These are phyloP conservation scores for Dendryphion nanum DNA, from an alignment of 2,329 filamentous ascomycete genomes.

Conservation along the genomic window DNA sequence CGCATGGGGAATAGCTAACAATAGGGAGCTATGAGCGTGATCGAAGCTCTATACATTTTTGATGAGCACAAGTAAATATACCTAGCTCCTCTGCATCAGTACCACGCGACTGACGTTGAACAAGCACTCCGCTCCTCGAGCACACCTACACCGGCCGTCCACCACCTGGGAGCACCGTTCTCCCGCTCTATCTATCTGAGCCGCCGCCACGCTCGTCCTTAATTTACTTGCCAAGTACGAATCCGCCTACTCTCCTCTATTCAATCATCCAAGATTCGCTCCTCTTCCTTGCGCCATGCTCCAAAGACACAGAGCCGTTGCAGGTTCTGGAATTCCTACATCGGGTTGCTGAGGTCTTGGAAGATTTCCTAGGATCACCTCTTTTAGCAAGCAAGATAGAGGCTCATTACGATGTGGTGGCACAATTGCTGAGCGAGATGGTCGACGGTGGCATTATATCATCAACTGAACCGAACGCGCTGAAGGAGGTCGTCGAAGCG, in stretches of 20 bases:
- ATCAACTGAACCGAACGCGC: slow-evolving; percentile 89
- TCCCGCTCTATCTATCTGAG: slow-evolving; percentile 85
- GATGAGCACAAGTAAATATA: slow-evolving; percentile 84
- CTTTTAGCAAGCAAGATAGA: slow-evolving; percentile 85
- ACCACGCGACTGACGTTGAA: slow-evolving; percentile 7
- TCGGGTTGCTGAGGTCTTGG: slow-evolving; percentile 84
- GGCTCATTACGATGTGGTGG: slow-evolving; percentile 86
- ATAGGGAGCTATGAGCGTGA: slow-evolving; percentile 57
- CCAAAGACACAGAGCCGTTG: slow-evolving; percentile 82
- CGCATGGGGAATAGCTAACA: slow-evolving; percentile 17
- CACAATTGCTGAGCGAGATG: slow-evolving; percentile 92
- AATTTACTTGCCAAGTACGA: slow-evolving; percentile 78
- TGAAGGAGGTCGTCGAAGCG: slow-evolving; percentile 88
- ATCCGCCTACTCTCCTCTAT: slow-evolving; percentile 84
- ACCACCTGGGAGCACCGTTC: slow-evolving; percentile 70
- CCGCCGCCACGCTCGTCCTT: slow-evolving; percentile 78
- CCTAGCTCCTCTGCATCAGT: neutral
- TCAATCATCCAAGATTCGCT: slow-evolving; percentile 84
- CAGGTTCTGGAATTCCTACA: slow-evolving; percentile 93
- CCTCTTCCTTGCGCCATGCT: slow-evolving; percentile 80
- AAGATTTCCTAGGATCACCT: slow-evolving; percentile 90
- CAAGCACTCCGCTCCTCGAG: slow-evolving; percentile 78
- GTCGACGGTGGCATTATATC: slow-evolving; percentile 88
- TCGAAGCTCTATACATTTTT: slow-evolving; percentile 95
- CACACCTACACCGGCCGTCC: slow-evolving; percentile 85